Evolutionary conservation across 495 filamentous ascomycete genomes (phyloP), one percentile per base, ranked within the genome.

Genomic region (Podospora fimiseda): DNA sequence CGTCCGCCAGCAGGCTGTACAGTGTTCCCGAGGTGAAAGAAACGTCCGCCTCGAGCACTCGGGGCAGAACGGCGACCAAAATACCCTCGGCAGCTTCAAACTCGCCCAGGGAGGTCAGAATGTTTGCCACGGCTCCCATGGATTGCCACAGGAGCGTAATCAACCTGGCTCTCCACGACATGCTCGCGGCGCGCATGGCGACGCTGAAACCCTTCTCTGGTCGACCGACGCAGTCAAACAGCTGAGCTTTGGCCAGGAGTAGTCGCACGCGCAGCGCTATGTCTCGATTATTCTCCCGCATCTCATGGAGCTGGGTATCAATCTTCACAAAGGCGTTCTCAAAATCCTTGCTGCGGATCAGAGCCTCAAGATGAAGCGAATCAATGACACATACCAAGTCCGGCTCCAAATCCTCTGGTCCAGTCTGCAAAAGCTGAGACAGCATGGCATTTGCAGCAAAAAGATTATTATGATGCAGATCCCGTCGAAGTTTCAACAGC

Each of bases 131-230:
- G 2, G 80, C 77, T 23, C 81, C 82, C 24, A 94, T 77, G 0
- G 90, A 84, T 56, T 85, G 81, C 83, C 90, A 95, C 15, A 96
- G 75, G 30, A 77, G 78, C 2, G 86, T 78, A 16, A 95, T 71
- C 14, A 96, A 71, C 7, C 83, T 75, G 1, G 87, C 80, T 37
- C 84, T 77, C 75, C 86, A 82, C 1, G 90, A 84, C 27, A 89
- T 82, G 62, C 75, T 84, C 2, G 88, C 87, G 2, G 91, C 93
- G 18, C 88, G 78, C 60, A 96, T 75, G 16, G 84, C 85, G 15
- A 95, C 74, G 3, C 86, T 89, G 62, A 96, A 93, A 1, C 87
- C 93, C 56, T 84, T 85, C 52, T 90, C 82, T 0, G 90, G 81
- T 4, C 85, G 82, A 15, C 86, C 87, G 50, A 78, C 77, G 61